phyloP scores from a whole-genome alignment of 768 basidiomycete species.

The Ephemerocybe angulata region DNA sequence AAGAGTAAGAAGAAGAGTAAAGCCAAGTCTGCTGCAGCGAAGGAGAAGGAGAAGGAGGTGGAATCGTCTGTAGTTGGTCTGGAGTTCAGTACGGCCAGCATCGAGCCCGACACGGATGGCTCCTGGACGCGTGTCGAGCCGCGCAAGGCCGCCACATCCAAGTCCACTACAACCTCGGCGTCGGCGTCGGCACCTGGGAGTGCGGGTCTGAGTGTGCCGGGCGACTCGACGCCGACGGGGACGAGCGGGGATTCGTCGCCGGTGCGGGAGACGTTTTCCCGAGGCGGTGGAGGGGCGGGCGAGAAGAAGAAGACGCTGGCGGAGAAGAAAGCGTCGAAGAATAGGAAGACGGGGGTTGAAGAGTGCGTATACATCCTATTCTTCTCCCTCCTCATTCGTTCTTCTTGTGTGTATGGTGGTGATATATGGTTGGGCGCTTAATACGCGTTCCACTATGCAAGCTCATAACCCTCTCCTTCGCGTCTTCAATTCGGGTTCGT shows the following conservation, averaged over 20 bases:
- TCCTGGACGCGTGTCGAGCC: constrained; percentile 74
- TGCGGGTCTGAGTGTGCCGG: too few species aligned
- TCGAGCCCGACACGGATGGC: constrained; percentile 45
- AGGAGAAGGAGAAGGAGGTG: constrained; percentile 2
- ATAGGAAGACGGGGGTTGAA: constrained; percentile 63
- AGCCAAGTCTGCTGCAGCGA: constrained; percentile 6
- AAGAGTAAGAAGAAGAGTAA: constrained; percentile 40
- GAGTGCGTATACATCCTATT: too few species aligned
- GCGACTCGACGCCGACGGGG: background rate
- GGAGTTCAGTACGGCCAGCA: constrained; percentile 14
- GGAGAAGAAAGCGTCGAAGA: constrained; percentile 62
- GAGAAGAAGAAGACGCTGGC: constrained; percentile 46
- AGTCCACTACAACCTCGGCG: constrained; percentile 2
- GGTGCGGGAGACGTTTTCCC: constrained; percentile 26
- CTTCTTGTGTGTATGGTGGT: background rate
- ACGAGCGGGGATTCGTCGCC: constrained; percentile 32
- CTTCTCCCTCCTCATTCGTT: constrained; percentile 4
- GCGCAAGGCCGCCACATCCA: constrained; percentile 21
- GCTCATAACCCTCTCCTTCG: constrained; percentile 1
- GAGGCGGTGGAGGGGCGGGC: background rate
- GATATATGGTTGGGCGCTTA: background rate
- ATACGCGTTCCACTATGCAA: background rate
- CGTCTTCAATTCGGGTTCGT: background rate
- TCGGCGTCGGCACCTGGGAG: constrained; percentile 25
- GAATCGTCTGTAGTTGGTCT: constrained; percentile 1